These are phyloP conservation scores for Yarrowia osloensis DNA, from an alignment of 805 yeast genomes.

Conservation along the genomic window DNA sequence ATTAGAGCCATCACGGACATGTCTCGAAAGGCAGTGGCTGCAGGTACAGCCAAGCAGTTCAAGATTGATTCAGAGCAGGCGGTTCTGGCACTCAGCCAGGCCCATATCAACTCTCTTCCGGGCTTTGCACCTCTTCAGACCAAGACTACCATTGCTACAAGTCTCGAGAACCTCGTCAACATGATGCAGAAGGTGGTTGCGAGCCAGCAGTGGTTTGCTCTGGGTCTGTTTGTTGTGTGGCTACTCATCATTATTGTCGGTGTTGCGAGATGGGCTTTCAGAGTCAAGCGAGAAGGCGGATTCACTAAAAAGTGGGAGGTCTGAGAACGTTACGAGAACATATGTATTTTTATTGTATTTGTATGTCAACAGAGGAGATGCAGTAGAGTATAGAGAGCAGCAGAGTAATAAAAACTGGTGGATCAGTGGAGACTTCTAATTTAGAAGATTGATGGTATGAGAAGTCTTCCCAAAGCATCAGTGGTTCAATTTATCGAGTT, in stretches of 20 bases:
- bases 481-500: no score
- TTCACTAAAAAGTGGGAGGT: neutral
- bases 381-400: no score
- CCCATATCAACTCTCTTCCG: neutral
- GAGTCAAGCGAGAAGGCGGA: neutral
- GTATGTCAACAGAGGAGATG: neutral
- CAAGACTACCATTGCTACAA: neutral
- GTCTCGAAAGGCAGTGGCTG: neutral
- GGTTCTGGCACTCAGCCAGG: neutral
- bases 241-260: neutral
- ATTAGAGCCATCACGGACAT: neutral
- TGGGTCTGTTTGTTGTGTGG: constrained; percentile 1
- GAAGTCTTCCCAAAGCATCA: no score
- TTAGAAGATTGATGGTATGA: no score
- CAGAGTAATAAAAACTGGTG: no score
- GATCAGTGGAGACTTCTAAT: no score
- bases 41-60: neutral
- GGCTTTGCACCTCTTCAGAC: constrained; percentile 16
- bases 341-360: neutral
- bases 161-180: constrained; percentile 4
- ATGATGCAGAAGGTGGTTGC: constrained; percentile 8
- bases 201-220: constrained; percentile 7
- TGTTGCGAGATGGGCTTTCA: neutral
- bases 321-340: neutral
- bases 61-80: neutral